Evolutionary conservation across 192 early-diverging fungal genomes (phyloP).

Genomic region (Backusella macrospora): DNA sequence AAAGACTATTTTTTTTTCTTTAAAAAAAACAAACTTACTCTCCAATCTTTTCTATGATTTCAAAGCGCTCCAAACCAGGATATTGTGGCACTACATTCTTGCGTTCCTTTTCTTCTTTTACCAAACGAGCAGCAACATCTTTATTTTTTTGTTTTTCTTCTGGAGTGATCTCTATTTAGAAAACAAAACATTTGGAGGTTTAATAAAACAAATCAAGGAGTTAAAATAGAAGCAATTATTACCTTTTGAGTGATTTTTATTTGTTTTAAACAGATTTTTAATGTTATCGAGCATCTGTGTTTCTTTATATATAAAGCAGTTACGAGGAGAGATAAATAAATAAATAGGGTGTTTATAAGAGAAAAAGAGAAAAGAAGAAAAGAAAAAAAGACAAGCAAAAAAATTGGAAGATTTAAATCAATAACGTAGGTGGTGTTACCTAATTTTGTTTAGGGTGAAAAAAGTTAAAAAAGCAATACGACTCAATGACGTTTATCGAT

Average conservation of each 20-base stretch:
- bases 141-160: slow-evolving; percentile 32
- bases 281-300: not conserved
- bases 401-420: not conserved
- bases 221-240: not conserved
- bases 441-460: slow-evolving; percentile 7
- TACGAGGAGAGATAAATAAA: not conserved
- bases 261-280: slow-evolving; percentile 18
- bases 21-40: slow-evolving; percentile 57
- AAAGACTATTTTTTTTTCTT: too few species aligned
- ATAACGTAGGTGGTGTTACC: not conserved
- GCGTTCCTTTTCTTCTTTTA: slow-evolving; percentile 53
- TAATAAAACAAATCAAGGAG: not conserved
- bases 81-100: slow-evolving; percentile 57
- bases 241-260: slow-evolving; percentile 15
- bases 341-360: not conserved
- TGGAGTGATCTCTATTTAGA: slow-evolving; percentile 9
- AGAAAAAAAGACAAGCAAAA: not conserved
- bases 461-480: slow-evolving; percentile 7
- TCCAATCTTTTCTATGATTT: slow-evolving; percentile 68
- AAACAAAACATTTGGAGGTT: not conserved
- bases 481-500: not conserved
- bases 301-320: not conserved
- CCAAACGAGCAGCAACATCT: slow-evolving; percentile 49
- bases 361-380: not conserved
- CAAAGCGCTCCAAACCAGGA: slow-evolving; percentile 61